A percentile compares a stretch with the other conserved stretches of the same genome.
Evolutionary conservation across 2,329 filamentous ascomycete genomes (phyloP).

Genomic region (Aureobasidium namibiae): DNA sequence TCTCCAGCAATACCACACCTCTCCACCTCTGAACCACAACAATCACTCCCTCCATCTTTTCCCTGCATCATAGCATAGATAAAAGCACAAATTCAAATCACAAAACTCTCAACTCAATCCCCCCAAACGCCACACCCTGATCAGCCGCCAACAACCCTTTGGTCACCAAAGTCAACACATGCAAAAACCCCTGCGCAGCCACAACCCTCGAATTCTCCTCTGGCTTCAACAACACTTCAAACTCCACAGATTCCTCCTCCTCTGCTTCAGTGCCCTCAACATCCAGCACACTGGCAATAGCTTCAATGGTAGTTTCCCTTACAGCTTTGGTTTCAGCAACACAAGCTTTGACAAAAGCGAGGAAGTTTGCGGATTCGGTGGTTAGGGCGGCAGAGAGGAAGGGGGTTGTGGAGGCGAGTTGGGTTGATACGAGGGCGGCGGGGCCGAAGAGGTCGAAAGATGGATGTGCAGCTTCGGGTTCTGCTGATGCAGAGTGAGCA

Average conservation of each 20-base stretch:
- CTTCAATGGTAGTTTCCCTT: slow-evolving; percentile 13
- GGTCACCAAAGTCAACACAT: slow-evolving; percentile 58
- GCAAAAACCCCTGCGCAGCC: slow-evolving; percentile 67
- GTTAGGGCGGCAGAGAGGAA: slow-evolving; percentile 48
- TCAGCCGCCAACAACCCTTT: slow-evolving; percentile 44
- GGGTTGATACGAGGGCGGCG: slow-evolving; percentile 40
- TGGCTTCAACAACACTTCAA: slow-evolving; percentile 61
- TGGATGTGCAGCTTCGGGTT: not conserved
- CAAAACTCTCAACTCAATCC: not conserved
- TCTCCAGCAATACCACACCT: not conserved
- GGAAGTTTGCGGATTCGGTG: slow-evolving; percentile 54
- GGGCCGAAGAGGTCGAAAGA: slow-evolving; percentile 39
- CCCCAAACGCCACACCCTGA: slow-evolving; percentile 43
- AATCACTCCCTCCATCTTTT: not conserved
- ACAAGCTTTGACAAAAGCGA: slow-evolving; percentile 47
- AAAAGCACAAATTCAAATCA: not conserved
- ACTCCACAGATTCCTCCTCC: slow-evolving; percentile 43
- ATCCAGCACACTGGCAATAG: not conserved
- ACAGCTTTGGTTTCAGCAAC: slow-evolving; percentile 29
- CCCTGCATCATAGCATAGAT: not conserved
- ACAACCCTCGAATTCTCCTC: slow-evolving; percentile 47
- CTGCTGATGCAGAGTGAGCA: not conserved
- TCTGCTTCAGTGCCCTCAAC: slow-evolving; percentile 27
- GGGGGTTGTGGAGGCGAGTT: slow-evolving; percentile 39
- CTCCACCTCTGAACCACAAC: too few species aligned